Evolutionary conservation across 345 rosid genomes (phyloP).

Genomic region (Syzygium jambos): DNA sequence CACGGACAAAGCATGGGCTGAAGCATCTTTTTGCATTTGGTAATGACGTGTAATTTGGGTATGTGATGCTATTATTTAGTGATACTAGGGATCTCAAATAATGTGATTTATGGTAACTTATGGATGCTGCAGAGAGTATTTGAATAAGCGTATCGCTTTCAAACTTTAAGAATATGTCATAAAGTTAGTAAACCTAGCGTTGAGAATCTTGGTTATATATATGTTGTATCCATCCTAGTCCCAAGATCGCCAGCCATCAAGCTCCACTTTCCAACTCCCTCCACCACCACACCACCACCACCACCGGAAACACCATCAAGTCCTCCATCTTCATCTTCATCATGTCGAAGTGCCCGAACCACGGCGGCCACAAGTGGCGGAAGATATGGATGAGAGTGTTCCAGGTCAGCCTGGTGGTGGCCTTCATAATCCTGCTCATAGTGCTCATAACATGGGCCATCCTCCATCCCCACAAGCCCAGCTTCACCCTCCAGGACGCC

Average conservation of each 20-base stretch:
- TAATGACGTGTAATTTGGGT: background rate
- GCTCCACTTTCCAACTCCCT: background rate
- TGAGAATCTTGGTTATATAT: background rate
- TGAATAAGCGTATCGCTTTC: background rate
- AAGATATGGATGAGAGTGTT: conserved; percentile 1
- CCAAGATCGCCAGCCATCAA: background rate
- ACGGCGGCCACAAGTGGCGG: conserved; percentile 1
- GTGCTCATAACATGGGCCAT: conserved; percentile 5
- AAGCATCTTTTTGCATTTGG: background rate
- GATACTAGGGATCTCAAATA: background rate
- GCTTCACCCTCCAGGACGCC: conserved; percentile 12
- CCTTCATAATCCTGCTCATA: conserved; percentile 5
- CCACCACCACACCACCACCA: background rate
- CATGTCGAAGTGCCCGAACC: background rate
- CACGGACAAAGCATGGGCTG: background rate
- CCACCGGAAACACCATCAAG: background rate
- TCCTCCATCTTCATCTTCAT: background rate
- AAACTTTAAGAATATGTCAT: background rate
- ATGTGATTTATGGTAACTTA: background rate
- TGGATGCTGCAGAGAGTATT: background rate
- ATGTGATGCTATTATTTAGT: background rate
- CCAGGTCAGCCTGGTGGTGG: background rate
- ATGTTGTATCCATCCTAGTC: background rate
- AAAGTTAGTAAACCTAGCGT: background rate
- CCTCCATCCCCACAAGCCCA: conserved; percentile 11